Percentiles rank a stretch among this genome's conserved stretches.
Conservation (phyloP, 352 stramenopile genomes). For the Phytophthora citricola region DNA sequence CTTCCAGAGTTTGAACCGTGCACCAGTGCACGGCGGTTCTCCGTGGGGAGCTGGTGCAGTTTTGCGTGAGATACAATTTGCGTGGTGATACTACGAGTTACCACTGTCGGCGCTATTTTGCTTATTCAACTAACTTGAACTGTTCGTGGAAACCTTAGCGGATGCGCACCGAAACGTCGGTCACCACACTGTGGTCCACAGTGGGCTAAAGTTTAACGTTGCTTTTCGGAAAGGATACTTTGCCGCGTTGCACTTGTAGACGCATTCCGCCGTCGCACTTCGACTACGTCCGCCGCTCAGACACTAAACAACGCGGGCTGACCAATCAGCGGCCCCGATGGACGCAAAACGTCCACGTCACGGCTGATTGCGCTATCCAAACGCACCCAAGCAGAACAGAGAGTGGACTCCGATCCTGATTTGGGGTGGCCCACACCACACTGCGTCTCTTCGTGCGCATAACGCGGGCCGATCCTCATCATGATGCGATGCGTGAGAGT, state of each 20-base stretch:
- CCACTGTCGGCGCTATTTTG: too few relatives aligned
- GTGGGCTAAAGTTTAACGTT: too few relatives aligned
- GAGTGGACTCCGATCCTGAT: not conserved
- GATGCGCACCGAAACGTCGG: too few relatives aligned
- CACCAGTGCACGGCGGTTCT: too few relatives aligned
- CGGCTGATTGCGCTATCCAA: conserved; percentile 14
- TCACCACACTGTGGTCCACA: too few relatives aligned
- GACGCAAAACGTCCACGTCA: conserved; percentile 5
- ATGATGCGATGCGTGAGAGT: not conserved
- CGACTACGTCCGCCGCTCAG: not conserved
- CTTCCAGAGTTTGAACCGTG: too few relatives aligned
- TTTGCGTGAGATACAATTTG: too few relatives aligned
- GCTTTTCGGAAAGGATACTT: too few relatives aligned
- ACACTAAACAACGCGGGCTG: conserved; percentile 8
- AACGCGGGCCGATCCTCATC: not conserved
- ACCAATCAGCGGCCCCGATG: conserved; percentile 16
- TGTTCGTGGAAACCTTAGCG: too few relatives aligned
- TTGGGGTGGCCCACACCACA: not conserved
- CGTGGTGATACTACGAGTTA: too few relatives aligned
- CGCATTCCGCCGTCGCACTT: conserved; percentile 26
- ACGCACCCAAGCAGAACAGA: not conserved
- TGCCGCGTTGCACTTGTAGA: not conserved
- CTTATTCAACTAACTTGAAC: too few relatives aligned
- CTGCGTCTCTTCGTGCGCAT: not conserved
- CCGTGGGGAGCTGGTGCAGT: too few relatives aligned